Evolutionary conservation across 1,139 yeast genomes (phyloP).

Genomic region (Debaryomyces robertsiae): DNA sequence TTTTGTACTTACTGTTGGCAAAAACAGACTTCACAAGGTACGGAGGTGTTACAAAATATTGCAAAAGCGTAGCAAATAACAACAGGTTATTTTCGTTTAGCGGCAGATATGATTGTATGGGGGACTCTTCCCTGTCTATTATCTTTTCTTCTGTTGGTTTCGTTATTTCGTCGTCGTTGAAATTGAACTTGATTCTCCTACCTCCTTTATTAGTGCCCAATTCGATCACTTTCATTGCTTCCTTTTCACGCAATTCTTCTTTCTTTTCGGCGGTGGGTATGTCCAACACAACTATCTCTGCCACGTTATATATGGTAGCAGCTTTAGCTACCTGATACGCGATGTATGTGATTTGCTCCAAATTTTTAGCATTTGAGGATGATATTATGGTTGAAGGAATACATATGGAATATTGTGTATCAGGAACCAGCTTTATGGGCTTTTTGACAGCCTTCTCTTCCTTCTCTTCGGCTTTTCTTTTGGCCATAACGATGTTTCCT

Average conservation of each 20-base stretch:
- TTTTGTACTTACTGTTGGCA: slow-evolving; percentile 33
- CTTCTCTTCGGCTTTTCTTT: slow-evolving; percentile 30
- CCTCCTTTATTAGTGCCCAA: slow-evolving; percentile 31
- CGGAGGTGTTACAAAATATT: slow-evolving; percentile 85
- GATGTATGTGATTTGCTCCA: slow-evolving; percentile 71
- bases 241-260: slow-evolving; percentile 18
- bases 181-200: slow-evolving; percentile 39
- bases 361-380: slow-evolving; percentile 55
- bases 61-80: slow-evolving; percentile 70
- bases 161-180: slow-evolving; percentile 30
- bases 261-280: slow-evolving; percentile 31
- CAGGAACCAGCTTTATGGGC: slow-evolving; percentile 30
- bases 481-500: slow-evolving; percentile 23
- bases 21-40: slow-evolving; percentile 71
- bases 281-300: slow-evolving; percentile 72
- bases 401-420: slow-evolving; percentile 51
- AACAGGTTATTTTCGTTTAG: slow-evolving; percentile 40
- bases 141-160: slow-evolving; percentile 17
- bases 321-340: slow-evolving; percentile 81
- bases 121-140: slow-evolving; percentile 17
- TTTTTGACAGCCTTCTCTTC: slow-evolving; percentile 32
- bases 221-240: slow-evolving; percentile 23
- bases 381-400: slow-evolving; percentile 65
- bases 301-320: slow-evolving; percentile 66
- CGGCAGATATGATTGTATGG: slow-evolving; percentile 14